Evolutionary conservation across 2,329 filamentous ascomycete genomes (phyloP).

Genomic region (Aspergillus sp.): DNA sequence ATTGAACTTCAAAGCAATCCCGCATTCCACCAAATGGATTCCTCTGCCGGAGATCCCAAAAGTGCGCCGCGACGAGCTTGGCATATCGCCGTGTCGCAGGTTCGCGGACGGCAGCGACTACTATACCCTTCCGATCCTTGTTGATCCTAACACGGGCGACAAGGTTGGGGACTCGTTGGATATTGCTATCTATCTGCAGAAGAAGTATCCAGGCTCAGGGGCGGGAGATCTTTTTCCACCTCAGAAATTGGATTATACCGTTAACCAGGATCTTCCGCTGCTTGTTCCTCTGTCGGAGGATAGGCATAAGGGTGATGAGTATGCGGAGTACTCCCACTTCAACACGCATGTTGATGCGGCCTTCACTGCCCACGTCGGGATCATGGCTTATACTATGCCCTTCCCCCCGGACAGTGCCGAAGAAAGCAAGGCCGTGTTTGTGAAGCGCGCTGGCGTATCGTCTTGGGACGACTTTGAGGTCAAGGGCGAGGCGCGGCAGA

Average conservation of each 20-base stretch:
- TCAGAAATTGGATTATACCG: slow-evolving; percentile 44
- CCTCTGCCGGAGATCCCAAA: slow-evolving; percentile 52
- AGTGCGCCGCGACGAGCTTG: slow-evolving; percentile 47
- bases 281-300: slow-evolving; percentile 42
- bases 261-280: slow-evolving; percentile 21
- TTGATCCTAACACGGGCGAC: slow-evolving; percentile 44
- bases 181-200: slow-evolving; percentile 61
- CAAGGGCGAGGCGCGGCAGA: slow-evolving; percentile 40
- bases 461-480: slow-evolving; percentile 43
- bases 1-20: slow-evolving; percentile 50
- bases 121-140: slow-evolving; percentile 60
- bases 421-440: slow-evolving; percentile 48
- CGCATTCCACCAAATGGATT: slow-evolving; percentile 55
- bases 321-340: slow-evolving; percentile 49
- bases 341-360: slow-evolving; percentile 56
- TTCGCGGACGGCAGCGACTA: slow-evolving; percentile 59
- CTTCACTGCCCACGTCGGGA: slow-evolving; percentile 49
- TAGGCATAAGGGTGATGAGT: slow-evolving; percentile 20
- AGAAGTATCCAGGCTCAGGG: slow-evolving; percentile 49
- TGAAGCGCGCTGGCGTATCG: slow-evolving; percentile 46
- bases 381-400: slow-evolving; percentile 47
- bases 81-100: slow-evolving; percentile 53
- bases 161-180: slow-evolving; percentile 64
- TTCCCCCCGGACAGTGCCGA: slow-evolving; percentile 53
- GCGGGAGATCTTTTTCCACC: slow-evolving; percentile 51